Evolutionary conservation across 768 basidiomycete genomes (phyloP).

Genomic region (Piloderma croceum): DNA sequence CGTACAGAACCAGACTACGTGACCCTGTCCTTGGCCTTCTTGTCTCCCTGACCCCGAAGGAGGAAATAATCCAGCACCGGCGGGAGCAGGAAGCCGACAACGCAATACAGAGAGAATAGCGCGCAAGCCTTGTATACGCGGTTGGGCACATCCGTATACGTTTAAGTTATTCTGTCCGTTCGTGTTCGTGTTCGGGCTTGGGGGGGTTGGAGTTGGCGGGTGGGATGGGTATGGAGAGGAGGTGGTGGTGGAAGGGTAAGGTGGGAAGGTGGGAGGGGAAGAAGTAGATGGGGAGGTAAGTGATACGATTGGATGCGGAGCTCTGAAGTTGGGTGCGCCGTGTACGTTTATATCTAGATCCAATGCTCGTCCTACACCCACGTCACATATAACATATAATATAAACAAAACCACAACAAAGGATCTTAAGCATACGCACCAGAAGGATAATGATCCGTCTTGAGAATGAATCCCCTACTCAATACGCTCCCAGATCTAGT

Average conservation of each 20-base stretch:
- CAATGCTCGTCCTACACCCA: slow-evolving; percentile 65
- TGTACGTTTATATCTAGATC: slow-evolving; percentile 89
- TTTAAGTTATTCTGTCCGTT: slow-evolving; percentile 77
- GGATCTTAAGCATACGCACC: slow-evolving; percentile 33
- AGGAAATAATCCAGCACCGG: no score
- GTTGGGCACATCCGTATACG: slow-evolving; percentile 94
- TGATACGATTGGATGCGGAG: no score
- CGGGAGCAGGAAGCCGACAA: slow-evolving; percentile 57
- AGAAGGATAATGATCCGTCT: slow-evolving; percentile 86
- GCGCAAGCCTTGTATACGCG: slow-evolving; percentile 84
- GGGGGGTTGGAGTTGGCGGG: no score
- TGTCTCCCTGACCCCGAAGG: no score
- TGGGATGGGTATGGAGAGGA: no score
- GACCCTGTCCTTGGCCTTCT: no score
- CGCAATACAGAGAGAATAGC: slow-evolving; percentile 84
- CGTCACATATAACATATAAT: no score
- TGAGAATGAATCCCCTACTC: slow-evolving; percentile 85
- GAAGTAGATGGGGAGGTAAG: no score
- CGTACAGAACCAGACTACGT: slow-evolving; percentile 94
- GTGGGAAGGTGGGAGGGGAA: no score
- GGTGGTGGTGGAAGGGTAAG: no score
- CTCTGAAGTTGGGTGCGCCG: slow-evolving; percentile 94
- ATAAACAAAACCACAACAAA: neutral
- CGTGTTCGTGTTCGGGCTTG: no score
- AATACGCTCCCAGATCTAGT: slow-evolving; percentile 79